These are phyloP conservation scores for Plasmodium billcollinsi DNA, from an alignment of 169 alveolate genomes.

Conservation along the genomic window DNA sequence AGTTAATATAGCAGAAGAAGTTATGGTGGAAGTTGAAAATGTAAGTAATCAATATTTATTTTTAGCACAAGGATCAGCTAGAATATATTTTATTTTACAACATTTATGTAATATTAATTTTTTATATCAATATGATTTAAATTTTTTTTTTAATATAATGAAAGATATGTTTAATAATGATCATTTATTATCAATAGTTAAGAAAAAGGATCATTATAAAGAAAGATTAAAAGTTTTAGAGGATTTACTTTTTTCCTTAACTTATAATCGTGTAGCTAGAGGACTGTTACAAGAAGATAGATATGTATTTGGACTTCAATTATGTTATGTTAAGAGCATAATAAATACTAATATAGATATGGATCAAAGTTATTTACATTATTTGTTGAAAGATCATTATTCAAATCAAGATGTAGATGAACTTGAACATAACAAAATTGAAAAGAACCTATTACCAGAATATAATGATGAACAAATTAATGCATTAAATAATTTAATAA, in stretches of 20 bases:
- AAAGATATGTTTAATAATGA: constrained; percentile 78
- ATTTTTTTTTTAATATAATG: constrained; percentile 93
- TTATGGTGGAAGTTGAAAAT: constrained; percentile 94
- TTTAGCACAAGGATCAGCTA: constrained; percentile 92
- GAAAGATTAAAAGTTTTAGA: constrained; percentile 68
- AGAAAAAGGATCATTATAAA: constrained; percentile 77
- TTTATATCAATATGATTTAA: constrained; percentile 94
- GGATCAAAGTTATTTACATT: constrained; percentile 27
- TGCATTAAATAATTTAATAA: constrained; percentile 27
- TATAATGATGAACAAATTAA: constrained; percentile 68
- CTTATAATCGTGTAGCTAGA: constrained; percentile 72
- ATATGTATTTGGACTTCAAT: constrained; percentile 53
- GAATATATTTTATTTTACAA: constrained; percentile 89
- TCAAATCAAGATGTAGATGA: constrained; percentile 43
- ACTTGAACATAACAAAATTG: constrained; percentile 10
- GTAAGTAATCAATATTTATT: constrained; percentile 91
- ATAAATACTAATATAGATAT: constrained; percentile 27
- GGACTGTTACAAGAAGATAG: constrained; percentile 75
- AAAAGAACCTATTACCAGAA: constrained; percentile 49
- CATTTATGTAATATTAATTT: constrained; percentile 92
- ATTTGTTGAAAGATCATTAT: constrained; percentile 77
- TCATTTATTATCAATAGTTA: constrained; percentile 69
- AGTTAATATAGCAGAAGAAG: constrained; percentile 93
- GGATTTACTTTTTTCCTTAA: constrained; percentile 31
- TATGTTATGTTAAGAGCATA: constrained; percentile 65